Conservation (phyloP, 768 basidiomycete species). For the Phlebiopsis flavidoalba region DNA sequence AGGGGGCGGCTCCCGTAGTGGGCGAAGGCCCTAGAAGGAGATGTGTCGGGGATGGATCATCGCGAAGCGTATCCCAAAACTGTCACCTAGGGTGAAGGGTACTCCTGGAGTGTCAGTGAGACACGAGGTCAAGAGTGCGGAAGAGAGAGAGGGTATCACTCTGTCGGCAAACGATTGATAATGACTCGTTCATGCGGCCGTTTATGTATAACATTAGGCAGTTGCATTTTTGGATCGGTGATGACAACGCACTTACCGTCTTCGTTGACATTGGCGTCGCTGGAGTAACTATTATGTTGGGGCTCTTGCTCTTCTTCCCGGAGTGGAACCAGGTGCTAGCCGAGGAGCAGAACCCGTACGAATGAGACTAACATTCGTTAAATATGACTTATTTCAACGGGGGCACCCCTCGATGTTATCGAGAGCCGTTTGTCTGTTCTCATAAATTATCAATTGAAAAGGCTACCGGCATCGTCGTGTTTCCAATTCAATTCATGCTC, state of each 20-base stretch:
- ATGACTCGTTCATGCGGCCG: constrained; percentile 74
- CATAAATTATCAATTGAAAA: constrained; percentile 75
- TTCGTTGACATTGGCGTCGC: constrained; percentile 79
- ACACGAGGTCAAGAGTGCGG: constrained; percentile 84
- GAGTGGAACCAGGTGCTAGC: constrained; percentile 90
- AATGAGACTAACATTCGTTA: background rate
- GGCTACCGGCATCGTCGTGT: constrained; percentile 74
- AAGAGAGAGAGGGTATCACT: constrained; percentile 94
- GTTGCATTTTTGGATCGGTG: background rate
- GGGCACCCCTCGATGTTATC: constrained; percentile 84
- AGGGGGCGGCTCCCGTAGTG: no score
- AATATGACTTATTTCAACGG: constrained; percentile 6
- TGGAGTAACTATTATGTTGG: no score
- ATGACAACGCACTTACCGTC: constrained; percentile 53
- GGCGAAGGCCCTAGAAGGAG: no score
- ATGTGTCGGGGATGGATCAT: constrained; percentile 78
- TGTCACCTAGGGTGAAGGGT: constrained; percentile 76
- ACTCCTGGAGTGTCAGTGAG: no score
- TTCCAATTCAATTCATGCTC: no score
- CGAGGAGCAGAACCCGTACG: background rate
- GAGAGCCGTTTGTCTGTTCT: constrained; percentile 74
- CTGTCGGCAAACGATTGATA: constrained; percentile 86
- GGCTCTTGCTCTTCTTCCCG: constrained; percentile 82
- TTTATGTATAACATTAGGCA: background rate
- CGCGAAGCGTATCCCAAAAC: constrained; percentile 74